Base-by-base conservation (phyloP, 495 filamentous ascomycete genomes). In the Penicillium canariense region DNA sequence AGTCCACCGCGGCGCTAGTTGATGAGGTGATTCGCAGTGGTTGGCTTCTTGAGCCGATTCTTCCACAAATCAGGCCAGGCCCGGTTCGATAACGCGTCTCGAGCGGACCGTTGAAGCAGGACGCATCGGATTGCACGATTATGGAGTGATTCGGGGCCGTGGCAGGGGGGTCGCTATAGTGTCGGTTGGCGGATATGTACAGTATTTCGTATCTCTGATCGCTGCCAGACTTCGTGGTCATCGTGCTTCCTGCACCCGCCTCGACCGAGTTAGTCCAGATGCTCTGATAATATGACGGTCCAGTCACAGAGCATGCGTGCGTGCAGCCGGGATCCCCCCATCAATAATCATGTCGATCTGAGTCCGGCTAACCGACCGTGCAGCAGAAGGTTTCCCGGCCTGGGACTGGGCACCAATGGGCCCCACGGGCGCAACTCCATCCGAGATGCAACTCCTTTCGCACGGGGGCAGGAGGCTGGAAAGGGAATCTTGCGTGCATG, bases 381-480 rank as follows among this genome's bases (percentile, higher is more conserved):
- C 54, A 60, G 48, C 25, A 38, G 27, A 55, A 56, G 30, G 49
- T 48, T 56, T 56, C 34, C 35, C 34, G 17, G 35, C 27, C 40
- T 32, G 39, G 51, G 56, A 18, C 61, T 61, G 61, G 61, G 61
- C 61, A 64, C 61, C 61, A 64, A 61, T 64, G 48, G 53, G 22
- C 48, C 43, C 45, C 35, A 48, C 45, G 25, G 32, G 11, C 34
- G 12, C 14, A 23, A 42, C 48, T 53, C 30, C 42, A 42, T 56
- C 39, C 42, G 46, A 51, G 27, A 53, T 48, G 34, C 42, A 52
- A 56, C 48, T 25, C 40, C 40, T 36, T 11, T 23, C n/a, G 15
- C 26, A 49, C 7, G 34, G 40, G 35, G 23, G 40, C 35, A 40
- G 20, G 43, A 27, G 14, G 26, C 20, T 17, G 6, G n/a, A 28